Evolutionary conservation across 176 grass and related monocot species (phyloP), one percentile per base, ranked within the genome.

Genomic region (Carex pumila): DNA sequence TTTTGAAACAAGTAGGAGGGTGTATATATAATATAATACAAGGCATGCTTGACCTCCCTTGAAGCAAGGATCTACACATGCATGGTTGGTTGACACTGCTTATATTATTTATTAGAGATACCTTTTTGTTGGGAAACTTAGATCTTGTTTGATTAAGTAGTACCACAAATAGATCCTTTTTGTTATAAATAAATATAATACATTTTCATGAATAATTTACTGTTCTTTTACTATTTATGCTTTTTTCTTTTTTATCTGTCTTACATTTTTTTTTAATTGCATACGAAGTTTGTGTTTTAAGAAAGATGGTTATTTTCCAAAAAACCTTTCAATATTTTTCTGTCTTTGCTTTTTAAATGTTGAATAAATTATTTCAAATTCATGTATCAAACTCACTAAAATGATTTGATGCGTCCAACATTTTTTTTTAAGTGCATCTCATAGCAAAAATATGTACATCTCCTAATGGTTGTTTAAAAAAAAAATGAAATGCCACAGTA

Each of bases 11-110:
- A 63, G 7, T 61, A 62, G 79, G 59, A n/a, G 19, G 21, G 13
- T 25, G 0, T 25, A 25, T 25, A 25, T 25, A 25, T 25, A 67
- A 37, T 36, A 79, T 18, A 83, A 83, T 68, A 83, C 43, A 83
- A 50, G 45, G 39, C 61, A 83, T 83, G 80, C 80, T 83, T 83
- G 80, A 83, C 80, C 37, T 83, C 60, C 14, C 61, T 83, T 65
- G 39, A 83, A 83, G 80, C 80, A 83, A 83, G 60, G 32, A 67
- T 83, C 39, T 59, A 63, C 60, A 76, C 57, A 81, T 67, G 59
- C 18, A 53, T 65, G n/a, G 62, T 66, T 65, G n/a, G 62, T 63
- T 81, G 61, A 63, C 61, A 63, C 61, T 83, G 63, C 5, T 22
- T 72, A 55, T 32, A 31, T 77, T 56, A 32, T 56, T 54, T 76